Base-by-base conservation (phyloP, 768 basidiomycete genomes). In the Hemileccinum rubropunctum region DNA sequence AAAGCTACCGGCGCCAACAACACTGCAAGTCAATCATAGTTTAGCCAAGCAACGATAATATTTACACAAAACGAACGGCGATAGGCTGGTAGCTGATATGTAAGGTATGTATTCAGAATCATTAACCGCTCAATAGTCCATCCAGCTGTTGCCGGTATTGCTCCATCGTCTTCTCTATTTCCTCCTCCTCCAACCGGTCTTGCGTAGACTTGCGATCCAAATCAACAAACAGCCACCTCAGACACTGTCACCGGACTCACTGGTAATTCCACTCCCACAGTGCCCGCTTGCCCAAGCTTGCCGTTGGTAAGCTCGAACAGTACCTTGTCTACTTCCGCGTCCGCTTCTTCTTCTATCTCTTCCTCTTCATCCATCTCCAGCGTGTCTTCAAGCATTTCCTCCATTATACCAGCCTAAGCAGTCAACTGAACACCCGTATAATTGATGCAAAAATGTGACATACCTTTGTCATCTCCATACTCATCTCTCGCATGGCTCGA, bases 391-490 rank as follows among this genome's bases (percentile, higher is more conserved):
- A 99, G 72, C 97, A 98, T 98, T 67, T 99, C 97, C 59, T 93
- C 91, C 82, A 98, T 84, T 54, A 99, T 91, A 2, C 97, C 97
- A 30, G 94, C 93, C 95, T 98, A 37, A 12, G n/a, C 4, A 47
- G 18, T 17, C 21, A 13, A 50, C 28, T 63, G 27, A 64, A 37
- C 6, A 36, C 30, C 17, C 32, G 26, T 34, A 32, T 30, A 9
- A 28, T 39, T 11, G 35, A 43, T 15, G 32, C n/a, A 40, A n/a
- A 42, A 42, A 35, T n/a, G 9, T 12, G 34, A 47, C 75, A 35
- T 57, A 88, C 95, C 82, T 98, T 98, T 54, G 91, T 98, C 97
- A 98, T 98, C 71, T 99, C 97, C 87, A 95, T 92, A 59, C 88
- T 92, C 93, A 99, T 95, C 63, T 97, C 89, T 32, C 93, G 82